Evolutionary conservation across 805 yeast species (phyloP).

Genomic region (Spathaspora passalidarum): DNA sequence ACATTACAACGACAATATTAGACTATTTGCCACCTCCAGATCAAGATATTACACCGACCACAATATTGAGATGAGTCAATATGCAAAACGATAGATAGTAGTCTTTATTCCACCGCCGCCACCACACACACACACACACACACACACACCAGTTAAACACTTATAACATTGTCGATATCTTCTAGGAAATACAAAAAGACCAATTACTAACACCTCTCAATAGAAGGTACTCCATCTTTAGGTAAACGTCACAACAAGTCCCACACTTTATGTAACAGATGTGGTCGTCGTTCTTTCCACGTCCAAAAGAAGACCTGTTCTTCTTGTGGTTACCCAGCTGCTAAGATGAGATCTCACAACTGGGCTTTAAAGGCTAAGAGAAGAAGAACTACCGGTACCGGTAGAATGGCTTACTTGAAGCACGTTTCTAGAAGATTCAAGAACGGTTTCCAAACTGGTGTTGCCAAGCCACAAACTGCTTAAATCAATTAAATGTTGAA

Average conservation of each 20-base stretch:
- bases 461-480: constrained; percentile 64
- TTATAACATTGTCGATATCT: not conserved
- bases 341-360: constrained; percentile 98
- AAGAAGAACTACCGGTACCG: constrained; percentile 99
- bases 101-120: not conserved
- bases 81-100: too few species aligned
- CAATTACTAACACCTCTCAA: constrained; percentile 17
- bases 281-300: constrained; percentile 99
- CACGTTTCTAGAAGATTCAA: constrained; percentile 96
- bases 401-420: constrained; percentile 98
- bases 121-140: not conserved
- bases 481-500: constrained; percentile 31
- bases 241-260: constrained; percentile 99
- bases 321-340: constrained; percentile 99
- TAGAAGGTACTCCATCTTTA: constrained; percentile 99
- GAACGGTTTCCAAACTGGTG: constrained; percentile 97
- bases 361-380: constrained; percentile 99
- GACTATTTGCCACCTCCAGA: too few species aligned
- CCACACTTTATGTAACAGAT: constrained; percentile 98
- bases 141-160: not conserved
- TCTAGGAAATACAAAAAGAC: not conserved
- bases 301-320: constrained; percentile 98
- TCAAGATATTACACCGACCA: too few species aligned
- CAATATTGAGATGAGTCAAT: too few species aligned
- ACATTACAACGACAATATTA: too few species aligned